These are phyloP conservation scores for Schwanniomyces pseudopolymorphus DNA, from an alignment of 805 yeast genomes.

Conservation along the genomic window DNA sequence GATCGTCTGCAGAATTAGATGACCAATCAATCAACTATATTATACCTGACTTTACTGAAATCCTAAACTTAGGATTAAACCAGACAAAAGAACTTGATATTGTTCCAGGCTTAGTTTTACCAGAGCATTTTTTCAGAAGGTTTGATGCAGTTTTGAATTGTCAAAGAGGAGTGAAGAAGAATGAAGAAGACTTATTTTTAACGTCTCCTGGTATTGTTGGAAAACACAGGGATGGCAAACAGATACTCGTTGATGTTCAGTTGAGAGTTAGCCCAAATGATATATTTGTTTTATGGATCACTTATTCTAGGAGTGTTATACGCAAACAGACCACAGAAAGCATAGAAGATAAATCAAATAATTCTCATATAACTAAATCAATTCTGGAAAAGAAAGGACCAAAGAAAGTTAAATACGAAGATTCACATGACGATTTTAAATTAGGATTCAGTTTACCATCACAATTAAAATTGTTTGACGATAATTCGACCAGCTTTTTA, in stretches of 20 bases:
- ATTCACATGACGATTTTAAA: conserved; percentile 3
- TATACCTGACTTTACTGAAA: conserved; percentile 59
- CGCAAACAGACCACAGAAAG: conserved; percentile 17
- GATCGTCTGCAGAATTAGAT: conserved; percentile 45
- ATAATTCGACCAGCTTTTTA: conserved; percentile 29
- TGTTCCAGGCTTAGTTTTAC: conserved; percentile 73
- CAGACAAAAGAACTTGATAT: conserved; percentile 20
- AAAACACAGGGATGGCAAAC: conserved; percentile 65
- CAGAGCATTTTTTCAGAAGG: conserved; percentile 87
- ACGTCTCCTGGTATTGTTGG: conserved; percentile 70
- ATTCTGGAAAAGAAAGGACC: conserved; percentile 7
- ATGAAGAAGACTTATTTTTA: conserved; percentile 48
- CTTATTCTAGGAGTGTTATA: conserved; percentile 59
- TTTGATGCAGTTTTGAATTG: conserved; percentile 45
- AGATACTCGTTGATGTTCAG: conserved; percentile 73
- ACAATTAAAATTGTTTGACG: conserved; percentile 49
- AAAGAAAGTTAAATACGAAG: conserved; percentile 6
- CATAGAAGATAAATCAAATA: conserved; percentile 24
- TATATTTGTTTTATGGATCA: conserved; percentile 75
- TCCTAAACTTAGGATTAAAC: conserved; percentile 41
- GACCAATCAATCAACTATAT: conserved; percentile 50
- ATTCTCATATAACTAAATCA: conserved; percentile 12
- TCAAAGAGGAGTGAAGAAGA: conserved; percentile 16
- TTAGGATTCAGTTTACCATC: conserved; percentile 45
- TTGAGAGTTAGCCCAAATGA: conserved; percentile 64